These are phyloP conservation scores for Penicillium turbatum DNA, from an alignment of 495 filamentous ascomycete species.

Conservation along the genomic window DNA sequence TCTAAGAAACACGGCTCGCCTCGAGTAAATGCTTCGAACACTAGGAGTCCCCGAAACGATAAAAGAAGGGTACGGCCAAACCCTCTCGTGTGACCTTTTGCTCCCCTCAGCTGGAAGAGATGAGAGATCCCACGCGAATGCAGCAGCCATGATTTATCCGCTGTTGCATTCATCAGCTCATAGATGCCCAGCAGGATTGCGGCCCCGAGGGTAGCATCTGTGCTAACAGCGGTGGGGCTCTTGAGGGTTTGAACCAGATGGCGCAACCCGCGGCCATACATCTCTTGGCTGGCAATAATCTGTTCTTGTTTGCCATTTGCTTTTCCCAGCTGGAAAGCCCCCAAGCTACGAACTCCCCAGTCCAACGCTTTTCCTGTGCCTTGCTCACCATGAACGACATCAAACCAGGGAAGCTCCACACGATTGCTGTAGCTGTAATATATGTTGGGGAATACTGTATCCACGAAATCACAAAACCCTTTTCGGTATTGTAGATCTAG, in stretches of 20 bases:
- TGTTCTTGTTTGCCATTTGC: slow-evolving; percentile 13
- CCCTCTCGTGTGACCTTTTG: slow-evolving; percentile 22
- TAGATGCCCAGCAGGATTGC: slow-evolving; percentile 32
- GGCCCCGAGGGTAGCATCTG: slow-evolving; percentile 23
- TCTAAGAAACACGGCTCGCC: slow-evolving; percentile 31
- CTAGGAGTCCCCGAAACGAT: slow-evolving; percentile 29
- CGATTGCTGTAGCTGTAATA: slow-evolving; percentile 15
- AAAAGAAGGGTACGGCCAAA: slow-evolving; percentile 28
- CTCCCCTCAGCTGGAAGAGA: slow-evolving; percentile 29
- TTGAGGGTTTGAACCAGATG: slow-evolving; percentile 8
- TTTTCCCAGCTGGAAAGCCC: slow-evolving; percentile 17
- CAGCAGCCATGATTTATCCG: slow-evolving; percentile 27
- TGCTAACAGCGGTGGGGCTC: slow-evolving; percentile 10
- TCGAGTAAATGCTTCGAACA: slow-evolving; percentile 26
- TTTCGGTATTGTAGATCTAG: slow-evolving; percentile 18
- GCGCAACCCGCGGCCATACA: slow-evolving; percentile 22
- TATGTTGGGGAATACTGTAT: slow-evolving; percentile 13
- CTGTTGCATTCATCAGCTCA: slow-evolving; percentile 29
- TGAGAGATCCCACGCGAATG: slow-evolving; percentile 34
- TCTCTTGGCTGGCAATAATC: slow-evolving; percentile 19
- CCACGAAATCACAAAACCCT: slow-evolving; percentile 23
- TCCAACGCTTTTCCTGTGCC: slow-evolving; percentile 4
- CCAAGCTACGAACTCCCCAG: slow-evolving; percentile 16
- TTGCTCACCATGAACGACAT: slow-evolving; percentile 15
- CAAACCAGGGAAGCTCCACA: slow-evolving; percentile 20